phyloP scores from a whole-genome alignment of 768 basidiomycete species.

The Cyclocybe aegerita region DNA sequence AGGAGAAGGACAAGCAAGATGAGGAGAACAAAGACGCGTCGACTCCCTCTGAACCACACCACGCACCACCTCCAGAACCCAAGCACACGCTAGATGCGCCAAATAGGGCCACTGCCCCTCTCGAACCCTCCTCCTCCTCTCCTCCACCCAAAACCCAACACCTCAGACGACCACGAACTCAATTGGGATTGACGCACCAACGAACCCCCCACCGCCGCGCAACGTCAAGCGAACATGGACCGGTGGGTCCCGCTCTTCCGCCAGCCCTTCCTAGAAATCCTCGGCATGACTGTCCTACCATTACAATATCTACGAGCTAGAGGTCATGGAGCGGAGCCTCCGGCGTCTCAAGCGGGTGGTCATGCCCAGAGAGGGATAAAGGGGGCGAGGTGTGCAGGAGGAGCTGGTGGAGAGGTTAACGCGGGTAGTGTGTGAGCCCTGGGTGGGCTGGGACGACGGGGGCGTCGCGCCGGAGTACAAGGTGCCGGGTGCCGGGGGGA shows the following conservation, averaged over 20 bases:
- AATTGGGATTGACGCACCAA: slow-evolving; percentile 5
- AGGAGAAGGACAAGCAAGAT: not conserved
- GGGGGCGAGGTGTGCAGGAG: slow-evolving; percentile 36
- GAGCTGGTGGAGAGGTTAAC: slow-evolving; percentile 47
- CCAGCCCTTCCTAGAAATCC: slow-evolving; percentile 19
- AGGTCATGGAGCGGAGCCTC: slow-evolving; percentile 54
- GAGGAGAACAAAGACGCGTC: not conserved
- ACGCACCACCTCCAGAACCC: too few relatives aligned
- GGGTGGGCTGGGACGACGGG: slow-evolving; percentile 40
- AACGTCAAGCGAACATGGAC: slow-evolving; percentile 6
- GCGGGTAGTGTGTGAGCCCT: slow-evolving; percentile 54
- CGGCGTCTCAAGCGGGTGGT: slow-evolving; percentile 39
- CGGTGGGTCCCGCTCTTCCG: slow-evolving; percentile 13
- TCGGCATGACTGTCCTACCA: slow-evolving; percentile 24
- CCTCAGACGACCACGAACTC: not conserved
- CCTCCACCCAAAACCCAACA: not conserved
- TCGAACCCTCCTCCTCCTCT: not conserved
- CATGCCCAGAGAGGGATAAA: slow-evolving; percentile 5
- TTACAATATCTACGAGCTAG: slow-evolving; percentile 10
- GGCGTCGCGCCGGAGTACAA: slow-evolving; percentile 13
- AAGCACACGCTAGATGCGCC: not conserved
- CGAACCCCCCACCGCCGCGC: not conserved
- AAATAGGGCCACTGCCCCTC: not conserved
- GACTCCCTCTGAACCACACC: not conserved
- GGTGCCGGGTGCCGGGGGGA: too few relatives aligned